Evolutionary conservation across 1,139 yeast genomes (phyloP), one percentile per base, ranked within the genome.

Genomic region (Pichia sp.): DNA sequence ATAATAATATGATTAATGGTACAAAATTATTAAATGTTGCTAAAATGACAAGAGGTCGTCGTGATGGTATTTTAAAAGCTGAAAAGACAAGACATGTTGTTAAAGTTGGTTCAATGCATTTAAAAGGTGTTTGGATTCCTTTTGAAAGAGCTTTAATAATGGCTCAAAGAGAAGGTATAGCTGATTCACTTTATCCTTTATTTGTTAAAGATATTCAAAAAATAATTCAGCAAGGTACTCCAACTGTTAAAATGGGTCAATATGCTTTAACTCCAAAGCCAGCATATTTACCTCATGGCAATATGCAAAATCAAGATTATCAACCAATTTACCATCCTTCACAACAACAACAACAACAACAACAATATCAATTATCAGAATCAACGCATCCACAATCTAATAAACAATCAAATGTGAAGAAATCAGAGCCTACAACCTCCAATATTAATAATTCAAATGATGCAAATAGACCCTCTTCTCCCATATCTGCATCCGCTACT

Each of bases 71-170:
- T 54, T 72, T 90, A 54, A 90, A 90, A 70, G 81, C 86, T 53
- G 97, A 90, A 66, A 86, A 88, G 64, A 79, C 81, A 39, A 75
- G 97, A 44, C 94, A 88, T 65, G 97, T 92, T 44, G 96, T 90
- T 50, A 90, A 90, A 68, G 87, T 90, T 57, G 98, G 98, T 9
- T 86, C 96, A 26, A 90, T 90, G 97, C 96, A 90, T 66, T 74
- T 90, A 61, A 90, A 90, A 69, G 98, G 98, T 47, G 97, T 90
- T 43, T 90, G 97, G 97, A 89, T 90, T 56, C 97, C 97, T 1
- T 89, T 89, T 66, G 97, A 90, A 58, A 75, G 97, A 47, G 97
- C 97, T 1, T 72, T 86, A 46, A 86, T 87, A 31, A 85, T 90
- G 81, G 96, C 97, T 34, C 89, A 86, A 68, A 75, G 86, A 58